These are phyloP conservation scores for Tardiomyces depauwii DNA, from an alignment of 1,139 yeast species.

Conservation along the genomic window DNA sequence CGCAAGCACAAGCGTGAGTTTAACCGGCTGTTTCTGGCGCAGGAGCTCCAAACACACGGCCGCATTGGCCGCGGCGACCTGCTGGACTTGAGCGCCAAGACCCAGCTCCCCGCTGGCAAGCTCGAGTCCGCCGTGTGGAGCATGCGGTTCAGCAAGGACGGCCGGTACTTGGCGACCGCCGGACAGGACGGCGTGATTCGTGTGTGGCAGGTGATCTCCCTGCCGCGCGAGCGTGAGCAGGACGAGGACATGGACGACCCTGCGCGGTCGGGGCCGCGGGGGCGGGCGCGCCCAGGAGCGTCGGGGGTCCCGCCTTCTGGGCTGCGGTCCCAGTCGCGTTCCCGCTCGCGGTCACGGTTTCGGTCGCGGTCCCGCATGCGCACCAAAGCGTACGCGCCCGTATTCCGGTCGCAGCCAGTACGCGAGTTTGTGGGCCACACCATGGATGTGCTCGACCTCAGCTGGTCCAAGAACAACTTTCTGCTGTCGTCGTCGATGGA, in stretches of 20 bases:
- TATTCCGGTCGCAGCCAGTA: conserved; percentile 62
- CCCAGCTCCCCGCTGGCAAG: not conserved
- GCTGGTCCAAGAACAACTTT: conserved; percentile 87
- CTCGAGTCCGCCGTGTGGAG: conserved; percentile 46
- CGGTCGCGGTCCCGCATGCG: not conserved
- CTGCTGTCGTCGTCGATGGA: conserved; percentile 79
- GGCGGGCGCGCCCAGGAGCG: not conserved
- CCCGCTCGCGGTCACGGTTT: not conserved
- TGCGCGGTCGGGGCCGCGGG: not conserved
- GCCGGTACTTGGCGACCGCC: conserved; percentile 73
- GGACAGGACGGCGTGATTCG: conserved; percentile 61
- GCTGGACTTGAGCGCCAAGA: not conserved
- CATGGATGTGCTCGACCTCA: conserved; percentile 57
- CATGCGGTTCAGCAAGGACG: conserved; percentile 66
- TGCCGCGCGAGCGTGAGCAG: conserved; percentile 39
- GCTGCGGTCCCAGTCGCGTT: not conserved
- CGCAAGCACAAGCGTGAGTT: conserved; percentile 27
- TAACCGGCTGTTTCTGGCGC: conserved; percentile 64
- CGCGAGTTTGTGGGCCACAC: conserved; percentile 57
- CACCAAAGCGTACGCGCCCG: conserved; percentile 46
- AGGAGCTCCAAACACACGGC: conserved; percentile 38
- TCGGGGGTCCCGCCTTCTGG: not conserved
- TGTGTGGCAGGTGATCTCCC: conserved; percentile 71
- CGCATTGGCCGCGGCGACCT: conserved; percentile 6
- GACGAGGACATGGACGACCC: conserved; percentile 1